Base-by-base conservation (phyloP, 2,329 filamentous ascomycete species). In the Colletotrichum navitas region DNA sequence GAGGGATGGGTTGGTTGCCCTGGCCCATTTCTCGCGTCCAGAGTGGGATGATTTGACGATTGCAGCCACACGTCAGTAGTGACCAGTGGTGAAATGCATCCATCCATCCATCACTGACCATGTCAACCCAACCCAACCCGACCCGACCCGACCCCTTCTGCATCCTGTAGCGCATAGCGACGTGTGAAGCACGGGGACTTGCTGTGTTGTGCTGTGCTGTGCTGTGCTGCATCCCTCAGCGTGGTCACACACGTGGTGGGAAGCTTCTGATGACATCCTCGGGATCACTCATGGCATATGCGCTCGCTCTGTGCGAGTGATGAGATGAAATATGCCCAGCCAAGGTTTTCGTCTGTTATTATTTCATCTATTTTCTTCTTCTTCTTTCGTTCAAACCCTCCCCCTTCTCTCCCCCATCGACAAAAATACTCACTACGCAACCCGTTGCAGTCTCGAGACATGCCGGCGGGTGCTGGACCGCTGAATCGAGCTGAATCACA, bases 211-310 rank as follows among this genome's bases (percentile, higher is more conserved):
- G 5, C 18, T 43, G 41, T 43, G 41, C 41, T 21, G 16, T 43
- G 16, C 29, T 18, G 21, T 39, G 59, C 32, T 24, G 45, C 45
- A 24, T 24, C 56, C 32, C 43, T 21, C 24, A 51, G 59, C 60
- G 64, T 58, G 52, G 60, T 34, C 39, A 29, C 66, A 59, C 45
- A 69, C 66, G 66, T 65, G 66, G 66, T 34, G 43, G 41, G 60
- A 32, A 66, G 32, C 54, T 43, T 39, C 36, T 66, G 61, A 34
- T 26, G 45, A 68, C 52, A 43, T 26, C 47, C 41, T 16, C 43
- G 21, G 29, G 10, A 54, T 32, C 43, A 32, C 43, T 36, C 36
- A 16, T n/a, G 52, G 24, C 36, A 49, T 10, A 45, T 67, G 56
- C 43, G 47, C 12, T 51, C 12, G 7, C 12, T 14, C 14, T 58